A percentile compares a stretch with the other conserved stretches of the same genome.
Evolutionary conservation across 2,329 filamentous ascomycete species (phyloP).

Genomic region (Xylaria multiplex): DNA sequence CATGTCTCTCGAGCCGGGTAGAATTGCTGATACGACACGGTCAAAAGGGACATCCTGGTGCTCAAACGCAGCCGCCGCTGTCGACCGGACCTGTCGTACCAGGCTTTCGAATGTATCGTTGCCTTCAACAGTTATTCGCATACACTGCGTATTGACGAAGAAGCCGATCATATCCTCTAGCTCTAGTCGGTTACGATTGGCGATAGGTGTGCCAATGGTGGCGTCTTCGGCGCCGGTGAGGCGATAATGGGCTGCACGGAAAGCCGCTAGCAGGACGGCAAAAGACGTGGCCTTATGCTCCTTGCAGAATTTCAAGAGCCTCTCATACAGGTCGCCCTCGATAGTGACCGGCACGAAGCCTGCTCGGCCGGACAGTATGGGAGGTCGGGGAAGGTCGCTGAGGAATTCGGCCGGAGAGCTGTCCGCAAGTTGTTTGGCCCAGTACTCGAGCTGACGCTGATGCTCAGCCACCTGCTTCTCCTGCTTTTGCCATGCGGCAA

Average conservation of each 20-base stretch:
- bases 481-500: conserved; percentile 27
- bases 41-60: conserved; percentile 34
- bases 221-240: conserved; percentile 30
- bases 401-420: conserved; percentile 27
- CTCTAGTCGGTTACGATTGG: conserved; percentile 27
- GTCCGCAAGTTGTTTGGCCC: conserved; percentile 20
- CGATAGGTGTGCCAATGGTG: conserved; percentile 25
- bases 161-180: conserved; percentile 32
- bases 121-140: conserved; percentile 20
- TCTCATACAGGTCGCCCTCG: conserved; percentile 19
- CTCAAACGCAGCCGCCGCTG: conserved; percentile 21
- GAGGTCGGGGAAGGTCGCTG: conserved; percentile 25
- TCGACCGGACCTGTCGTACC: conserved; percentile 27
- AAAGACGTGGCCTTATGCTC: conserved; percentile 19
- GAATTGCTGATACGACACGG: conserved; percentile 25
- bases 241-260: conserved; percentile 31
- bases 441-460: conserved; percentile 27
- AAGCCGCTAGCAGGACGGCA: conserved; percentile 26
- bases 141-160: conserved; percentile 32
- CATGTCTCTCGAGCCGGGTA: conserved; percentile 24
- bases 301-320: conserved; percentile 19
- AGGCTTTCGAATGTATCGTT: conserved; percentile 30
- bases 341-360: conserved; percentile 25
- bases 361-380: conserved; percentile 14
- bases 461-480: conserved; percentile 22